Conservation (phyloP, 2,329 filamentous ascomycete genomes). For the Emergomyces orientalis region DNA sequence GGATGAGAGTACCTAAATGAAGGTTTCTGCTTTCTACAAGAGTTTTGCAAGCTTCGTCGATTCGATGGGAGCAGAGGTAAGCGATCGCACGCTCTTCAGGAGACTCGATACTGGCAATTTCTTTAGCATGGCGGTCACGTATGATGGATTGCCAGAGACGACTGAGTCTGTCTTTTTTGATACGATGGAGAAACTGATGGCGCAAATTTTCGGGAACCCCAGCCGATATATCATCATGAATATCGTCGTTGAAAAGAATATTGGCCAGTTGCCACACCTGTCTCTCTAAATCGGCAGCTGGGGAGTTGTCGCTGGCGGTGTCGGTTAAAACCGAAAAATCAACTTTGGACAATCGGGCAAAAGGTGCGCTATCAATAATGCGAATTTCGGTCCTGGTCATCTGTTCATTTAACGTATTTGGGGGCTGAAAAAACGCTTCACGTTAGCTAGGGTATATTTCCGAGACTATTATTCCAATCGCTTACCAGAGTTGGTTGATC, state of each 20-base stretch:
- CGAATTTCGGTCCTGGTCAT: conserved; percentile 36
- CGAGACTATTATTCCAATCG: neutral
- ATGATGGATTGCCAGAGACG: conserved; percentile 35
- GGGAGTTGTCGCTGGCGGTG: conserved; percentile 21
- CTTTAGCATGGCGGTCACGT: conserved; percentile 56
- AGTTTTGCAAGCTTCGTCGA: conserved; percentile 72
- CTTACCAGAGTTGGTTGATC: conserved; percentile 1
- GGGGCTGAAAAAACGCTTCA: conserved; percentile 16
- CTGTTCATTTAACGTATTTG: conserved; percentile 28
- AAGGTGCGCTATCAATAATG: conserved; percentile 50
- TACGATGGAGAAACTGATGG: conserved; percentile 33
- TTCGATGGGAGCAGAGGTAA: conserved; percentile 65
- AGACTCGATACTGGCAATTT: conserved; percentile 55
- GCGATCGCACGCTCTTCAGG: conserved; percentile 77
- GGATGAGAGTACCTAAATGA: conserved; percentile 72
- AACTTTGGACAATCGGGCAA: conserved; percentile 32
- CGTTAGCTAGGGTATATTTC: neutral
- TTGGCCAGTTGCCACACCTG: conserved; percentile 74
- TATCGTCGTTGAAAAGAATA: conserved; percentile 70
- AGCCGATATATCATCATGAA: conserved; percentile 38
- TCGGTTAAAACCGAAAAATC: conserved; percentile 29
- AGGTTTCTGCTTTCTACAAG: conserved; percentile 69
- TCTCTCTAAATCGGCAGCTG: conserved; percentile 29
- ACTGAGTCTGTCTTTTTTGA: conserved; percentile 41
- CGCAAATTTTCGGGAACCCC: conserved; percentile 33